Base-by-base conservation (phyloP, 257 asterid species). In the Ocimum tenuiflorum region DNA sequence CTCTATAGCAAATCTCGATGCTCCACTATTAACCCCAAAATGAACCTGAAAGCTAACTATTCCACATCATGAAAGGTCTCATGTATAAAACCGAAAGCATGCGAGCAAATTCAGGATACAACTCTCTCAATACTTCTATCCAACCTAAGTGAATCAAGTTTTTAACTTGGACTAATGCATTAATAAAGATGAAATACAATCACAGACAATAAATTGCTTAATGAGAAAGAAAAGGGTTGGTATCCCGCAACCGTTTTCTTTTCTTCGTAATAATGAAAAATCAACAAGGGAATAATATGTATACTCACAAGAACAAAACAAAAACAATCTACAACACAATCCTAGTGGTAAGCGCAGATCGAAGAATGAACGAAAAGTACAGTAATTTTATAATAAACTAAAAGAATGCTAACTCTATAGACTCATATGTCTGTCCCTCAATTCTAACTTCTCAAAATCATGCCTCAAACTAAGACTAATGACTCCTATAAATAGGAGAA, bases 11-110 rank as follows among this genome's bases (percentile, higher is more conserved):
- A 92, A 92, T 86, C 82, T 87, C 69, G 94, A 78, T 49, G 98
- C 97, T 64, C 96, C 97, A 75, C 97, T 92, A 76, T 92, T 92
- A 48, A 89, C 98, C 79, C 98, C 98, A 49, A 92, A 92, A 77
- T 92, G 98, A 39, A 92, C 81, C 98, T 92, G 85, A 51, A 67
- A 33, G 46, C 69, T 62, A 67, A 46, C 20, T 45, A 47, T 29
- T n/a, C 57, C 71, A 55, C 17, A 60, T 65, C 36, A 68, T 59
- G 41, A 77, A 62, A 23, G 55, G 49, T 24, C 54, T 52, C 68
- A 70, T 14, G 24, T 17, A 58, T 36, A 14, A 20, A 43, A 45
- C 8, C 23, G 55, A 45, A 14, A 3, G 7, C 39, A 57, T 18
- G 12, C 24, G 17, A 14, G 41, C 4, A 18, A 6, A 38, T 14